phyloP scores from a whole-genome alignment of 495 filamentous ascomycete genomes.

The Daldinia decipiens region DNA sequence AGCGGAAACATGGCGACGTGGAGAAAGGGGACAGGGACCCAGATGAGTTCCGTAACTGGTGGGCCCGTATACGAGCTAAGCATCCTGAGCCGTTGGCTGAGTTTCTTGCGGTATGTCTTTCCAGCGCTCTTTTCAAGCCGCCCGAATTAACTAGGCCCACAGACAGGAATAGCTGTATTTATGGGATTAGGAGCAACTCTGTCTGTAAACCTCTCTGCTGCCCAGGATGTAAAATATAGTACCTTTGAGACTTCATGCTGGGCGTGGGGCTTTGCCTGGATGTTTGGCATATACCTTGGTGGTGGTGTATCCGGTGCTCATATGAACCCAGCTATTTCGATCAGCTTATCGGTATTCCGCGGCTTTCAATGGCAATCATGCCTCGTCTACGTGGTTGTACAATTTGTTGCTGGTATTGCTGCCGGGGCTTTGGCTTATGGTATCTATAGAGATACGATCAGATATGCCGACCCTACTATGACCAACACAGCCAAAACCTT shows the following conservation, averaged over 20 bases:
- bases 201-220: conserved; percentile 56
- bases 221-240: conserved; percentile 54
- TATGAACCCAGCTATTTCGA: conserved; percentile 62
- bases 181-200: conserved; percentile 62
- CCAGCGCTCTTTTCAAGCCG: not conserved
- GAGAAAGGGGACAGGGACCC: conserved; percentile 55
- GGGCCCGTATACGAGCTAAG: conserved; percentile 63
- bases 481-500: conserved; percentile 50
- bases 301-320: conserved; percentile 67
- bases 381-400: conserved; percentile 60
- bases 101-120: conserved; percentile 58
- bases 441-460: conserved; percentile 61
- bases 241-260: conserved; percentile 49
- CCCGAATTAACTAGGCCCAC: conserved; percentile 8
- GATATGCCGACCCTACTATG: conserved; percentile 48
- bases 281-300: conserved; percentile 67
- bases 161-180: conserved; percentile 48
- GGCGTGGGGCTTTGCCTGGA: conserved; percentile 66
- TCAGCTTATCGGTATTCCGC: conserved; percentile 62
- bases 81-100: conserved; percentile 63
- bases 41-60: conserved; percentile 63
- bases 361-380: conserved; percentile 61
- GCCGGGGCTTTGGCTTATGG: conserved; percentile 60
- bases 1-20: conserved; percentile 25
- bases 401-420: conserved; percentile 59